Percentiles rank a stretch among this genome's conserved stretches.
phyloP scores from a whole-genome alignment of 305 asterid species.

The Salvia sclarea region DNA sequence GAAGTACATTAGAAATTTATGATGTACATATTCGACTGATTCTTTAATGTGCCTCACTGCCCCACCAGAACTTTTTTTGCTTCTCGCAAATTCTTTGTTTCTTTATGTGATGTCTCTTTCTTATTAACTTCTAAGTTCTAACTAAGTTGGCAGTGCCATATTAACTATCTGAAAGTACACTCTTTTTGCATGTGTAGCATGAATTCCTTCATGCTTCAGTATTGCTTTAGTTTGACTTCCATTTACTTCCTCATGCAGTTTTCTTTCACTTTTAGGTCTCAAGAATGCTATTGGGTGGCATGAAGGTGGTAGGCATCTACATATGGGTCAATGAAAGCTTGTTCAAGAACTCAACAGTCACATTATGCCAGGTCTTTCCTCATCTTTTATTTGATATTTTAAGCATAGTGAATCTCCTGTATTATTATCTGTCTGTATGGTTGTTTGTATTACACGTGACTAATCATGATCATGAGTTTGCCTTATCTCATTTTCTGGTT shows the following conservation, averaged over 20 bases:
- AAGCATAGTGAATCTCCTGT: conserved; percentile 8
- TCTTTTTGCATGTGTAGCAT: conserved; percentile 15
- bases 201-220: conserved; percentile 12
- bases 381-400: conserved; percentile 10
- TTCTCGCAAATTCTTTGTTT: neutral
- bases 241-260: conserved; percentile 13
- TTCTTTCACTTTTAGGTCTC: conserved; percentile 58
- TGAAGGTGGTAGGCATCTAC: conserved; percentile 88
- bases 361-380: conserved; percentile 77
- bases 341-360: conserved; percentile 75
- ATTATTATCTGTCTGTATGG: neutral
- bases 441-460: conserved; percentile 1
- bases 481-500: neutral
- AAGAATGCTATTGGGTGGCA: conserved; percentile 91
- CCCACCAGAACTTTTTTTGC: neutral
- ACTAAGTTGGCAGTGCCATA: conserved; percentile 17
- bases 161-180: conserved; percentile 1
- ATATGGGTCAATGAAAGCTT: conserved; percentile 77
- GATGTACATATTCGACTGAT: neutral
- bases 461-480: conserved; percentile 2
- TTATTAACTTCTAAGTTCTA: conserved; percentile 15
- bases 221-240: conserved; percentile 18
- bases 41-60: neutral
- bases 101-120: neutral
- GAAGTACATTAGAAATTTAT: neutral